Percentiles rank a stretch among this genome's conserved stretches.
Conservation (phyloP, 2,329 filamentous ascomycete genomes). For the Cladosporium phlei region DNA sequence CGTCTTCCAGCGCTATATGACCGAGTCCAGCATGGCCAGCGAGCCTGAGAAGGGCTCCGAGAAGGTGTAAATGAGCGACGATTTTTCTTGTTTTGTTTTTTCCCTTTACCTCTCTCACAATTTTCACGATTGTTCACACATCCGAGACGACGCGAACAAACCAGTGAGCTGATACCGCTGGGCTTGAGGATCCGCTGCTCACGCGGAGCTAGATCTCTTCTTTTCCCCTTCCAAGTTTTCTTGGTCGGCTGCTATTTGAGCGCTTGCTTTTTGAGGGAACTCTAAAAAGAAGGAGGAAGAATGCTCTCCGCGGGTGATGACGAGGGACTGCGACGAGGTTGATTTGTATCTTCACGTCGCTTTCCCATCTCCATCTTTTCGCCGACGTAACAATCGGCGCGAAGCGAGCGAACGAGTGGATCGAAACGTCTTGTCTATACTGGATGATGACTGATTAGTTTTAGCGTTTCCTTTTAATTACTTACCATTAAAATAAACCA, state of each 20-base stretch:
- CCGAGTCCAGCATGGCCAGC: constrained; percentile 11
- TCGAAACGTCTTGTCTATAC: too few relatives aligned
- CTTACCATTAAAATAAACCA: too few relatives aligned
- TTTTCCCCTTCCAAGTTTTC: not conserved
- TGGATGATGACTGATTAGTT: too few relatives aligned
- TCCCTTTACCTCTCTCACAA: not conserved
- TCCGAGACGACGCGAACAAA: not conserved
- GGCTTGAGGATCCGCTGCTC: not conserved
- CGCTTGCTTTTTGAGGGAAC: not conserved
- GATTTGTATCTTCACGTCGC: not conserved
- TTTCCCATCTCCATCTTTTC: not conserved
- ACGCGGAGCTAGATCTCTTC: not conserved
- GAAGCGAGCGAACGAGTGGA: not conserved
- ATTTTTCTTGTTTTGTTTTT: not conserved
- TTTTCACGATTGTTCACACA: not conserved
- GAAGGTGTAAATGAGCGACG: constrained; percentile 7
- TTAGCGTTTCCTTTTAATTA: too few relatives aligned
- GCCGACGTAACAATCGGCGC: constrained; percentile 8
- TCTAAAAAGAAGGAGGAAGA: not conserved
- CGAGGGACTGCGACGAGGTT: not conserved
- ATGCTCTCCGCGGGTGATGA: not conserved
- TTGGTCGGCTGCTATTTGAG: not conserved
- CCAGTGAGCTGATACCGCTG: not conserved
- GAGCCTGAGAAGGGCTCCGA: constrained; percentile 2
- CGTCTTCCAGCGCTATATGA: constrained; percentile 14